Conservation (phyloP, 306 rosid species). For the Pterocarpus santalinus region DNA sequence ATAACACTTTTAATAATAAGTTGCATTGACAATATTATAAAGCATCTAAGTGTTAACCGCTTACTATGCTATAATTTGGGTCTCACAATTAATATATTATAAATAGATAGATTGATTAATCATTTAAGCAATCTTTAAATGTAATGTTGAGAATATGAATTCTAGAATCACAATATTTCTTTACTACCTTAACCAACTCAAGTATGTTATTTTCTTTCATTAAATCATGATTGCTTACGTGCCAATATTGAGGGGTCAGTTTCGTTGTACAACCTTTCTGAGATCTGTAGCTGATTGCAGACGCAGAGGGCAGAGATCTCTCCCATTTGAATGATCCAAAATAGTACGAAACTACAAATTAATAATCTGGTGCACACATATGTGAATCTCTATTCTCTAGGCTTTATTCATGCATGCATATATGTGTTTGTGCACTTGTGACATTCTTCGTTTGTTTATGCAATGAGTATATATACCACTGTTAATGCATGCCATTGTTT, state of each 20-base stretch:
- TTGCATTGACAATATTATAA: no score
- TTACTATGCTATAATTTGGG: no score
- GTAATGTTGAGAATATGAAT: no score
- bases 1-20: no score
- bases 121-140: no score
- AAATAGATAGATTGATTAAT: no score
- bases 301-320: constrained; percentile 23
- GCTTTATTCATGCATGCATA: constrained; percentile 25
- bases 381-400: background rate
- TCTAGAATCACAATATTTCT: background rate
- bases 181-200: background rate
- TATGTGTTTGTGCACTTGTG: background rate
- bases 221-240: constrained; percentile 21
- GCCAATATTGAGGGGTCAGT: constrained; percentile 32
- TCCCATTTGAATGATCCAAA: constrained; percentile 22
- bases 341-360: constrained; percentile 17
- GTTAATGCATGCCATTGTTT: constrained; percentile 15
- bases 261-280: background rate
- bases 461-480: background rate
- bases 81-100: no score
- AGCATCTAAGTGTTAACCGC: no score
- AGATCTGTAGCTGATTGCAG: constrained; percentile 29
- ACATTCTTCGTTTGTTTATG: constrained; percentile 21
- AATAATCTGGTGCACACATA: no score
- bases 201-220: background rate